Percentiles rank a stretch among this genome's conserved stretches.
Evolutionary conservation across 1,284 basidiomycete genomes (phyloP).

Genomic region (Ceratobasidium sp.): DNA sequence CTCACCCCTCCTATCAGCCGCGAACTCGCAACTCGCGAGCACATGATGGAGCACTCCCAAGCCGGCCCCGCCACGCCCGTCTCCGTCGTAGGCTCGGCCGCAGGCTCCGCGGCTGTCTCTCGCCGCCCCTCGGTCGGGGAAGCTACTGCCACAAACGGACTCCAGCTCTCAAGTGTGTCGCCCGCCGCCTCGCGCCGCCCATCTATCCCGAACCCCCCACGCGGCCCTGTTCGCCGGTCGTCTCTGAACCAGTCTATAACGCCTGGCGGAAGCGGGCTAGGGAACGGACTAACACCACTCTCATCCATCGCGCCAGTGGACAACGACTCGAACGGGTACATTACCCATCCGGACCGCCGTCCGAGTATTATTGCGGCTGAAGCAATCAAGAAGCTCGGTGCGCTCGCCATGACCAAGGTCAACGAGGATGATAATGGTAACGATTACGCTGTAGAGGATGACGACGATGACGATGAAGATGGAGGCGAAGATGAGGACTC

Average conservation of each 20-base stretch:
- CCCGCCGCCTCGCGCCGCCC: conserved; percentile 26
- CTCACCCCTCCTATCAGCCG: conserved; percentile 58
- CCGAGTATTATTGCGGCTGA: conserved; percentile 37
- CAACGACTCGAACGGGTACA: conserved; percentile 24
- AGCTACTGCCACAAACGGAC: conserved; percentile 5
- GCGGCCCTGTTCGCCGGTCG: conserved; percentile 15
- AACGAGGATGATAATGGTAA: conserved; percentile 44
- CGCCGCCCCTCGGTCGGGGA: conserved; percentile 24
- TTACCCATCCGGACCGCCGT: conserved; percentile 15
- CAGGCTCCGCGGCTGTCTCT: conserved; percentile 18
- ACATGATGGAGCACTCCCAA: conserved; percentile 90
- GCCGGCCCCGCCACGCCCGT: conserved; percentile 67
- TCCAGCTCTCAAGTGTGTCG: conserved; percentile 19
- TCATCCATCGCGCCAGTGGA: neutral
- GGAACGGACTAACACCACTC: conserved; percentile 7
- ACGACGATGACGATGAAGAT: conserved; percentile 47
- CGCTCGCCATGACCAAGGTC: conserved; percentile 36
- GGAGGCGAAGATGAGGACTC: conserved; percentile 48
- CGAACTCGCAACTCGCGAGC: conserved; percentile 85
- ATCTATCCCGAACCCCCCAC: neutral
- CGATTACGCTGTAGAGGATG: conserved; percentile 33
- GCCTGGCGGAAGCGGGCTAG: conserved; percentile 5
- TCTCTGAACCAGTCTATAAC: conserved; percentile 30
- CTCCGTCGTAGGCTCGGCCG: conserved; percentile 2
- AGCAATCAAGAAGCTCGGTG: conserved; percentile 39